Evolutionary conservation across 768 basidiomycete genomes (phyloP), one percentile per base, ranked within the genome.

Genomic region (Pleurotus salmoneostramineus): DNA sequence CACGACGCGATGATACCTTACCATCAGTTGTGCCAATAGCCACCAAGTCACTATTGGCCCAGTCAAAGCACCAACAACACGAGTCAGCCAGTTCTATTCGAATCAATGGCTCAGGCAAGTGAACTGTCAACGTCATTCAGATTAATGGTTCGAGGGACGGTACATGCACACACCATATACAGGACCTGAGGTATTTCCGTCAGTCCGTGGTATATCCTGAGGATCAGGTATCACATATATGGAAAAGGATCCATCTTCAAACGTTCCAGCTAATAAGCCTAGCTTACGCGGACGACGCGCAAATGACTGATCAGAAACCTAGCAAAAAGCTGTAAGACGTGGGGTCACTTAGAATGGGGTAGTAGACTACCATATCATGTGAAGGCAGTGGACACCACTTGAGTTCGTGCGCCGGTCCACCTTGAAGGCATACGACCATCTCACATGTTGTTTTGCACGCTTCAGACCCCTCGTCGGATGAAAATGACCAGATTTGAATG

Each of bases 381-480:
- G 89, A 84, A 0, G 95, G 94, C 32, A 94, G 68, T 3, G 96
- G 96, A 69, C 95, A 95, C 95, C 96, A 98, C 71, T 89, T 93
- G 11, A 95, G 67, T 50, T 91, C 88, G 62, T 85, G 82, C 2
- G 87, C 89, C 3, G 89, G 82, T 0, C 95, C 94, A 15, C 78
- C 77, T n/a, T 95, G 88, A 6, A 93, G 62, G 60, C 94, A 95
- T 0, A 98, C 65, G 2, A 95, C 86, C 79, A 97, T 79, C 66
- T 93, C 94, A 62, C 95, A 96, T 14, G 66, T 74, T 77, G 91
- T 80, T 56, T 75, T 70, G 0, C 85, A 85, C 0, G 60, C 49
- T 47, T 81, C 74, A 4, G 56, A 50, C 7, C 52, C 50, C 21
- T 42, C 40, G 36, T 59, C 47, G 52, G 27, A 42, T 49, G 68